Base-by-base conservation (phyloP, 192 early-diverging fungal species). In the Coemansia sp. region DNA sequence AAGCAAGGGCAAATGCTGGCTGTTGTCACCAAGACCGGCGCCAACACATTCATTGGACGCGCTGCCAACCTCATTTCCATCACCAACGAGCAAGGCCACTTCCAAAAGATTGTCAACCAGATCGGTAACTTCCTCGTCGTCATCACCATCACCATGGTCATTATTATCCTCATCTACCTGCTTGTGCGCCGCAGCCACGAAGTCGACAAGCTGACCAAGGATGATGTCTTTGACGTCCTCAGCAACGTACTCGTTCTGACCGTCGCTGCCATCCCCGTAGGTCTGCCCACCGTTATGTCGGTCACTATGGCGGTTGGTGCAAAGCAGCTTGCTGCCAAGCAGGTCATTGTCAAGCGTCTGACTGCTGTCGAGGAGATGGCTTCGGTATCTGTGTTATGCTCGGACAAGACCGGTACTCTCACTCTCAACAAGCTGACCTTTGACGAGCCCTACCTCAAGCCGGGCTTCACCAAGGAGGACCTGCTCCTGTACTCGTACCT, bases 261-360 rank as follows among this genome's bases (percentile, higher is more conserved):
- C 2, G 87, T 96, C n/a, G 92, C 91, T 38, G 91, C 91, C 30
- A 92, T 94, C 49, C 93, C 93, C 19, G 86, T 94, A 9, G 93
- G 93, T 69, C 83, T 95, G 19, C 93, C 91, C 14, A 91, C 93
- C 0, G 90, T 95, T 37, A 84, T 94, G 82, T 85, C 90, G 13
- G 92, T 94, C 19, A 95, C 93, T 37, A 94, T 95, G 92, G 93
- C 93, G 5, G 83, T 95, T 25, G 93, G 93, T 41, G 90, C 92
- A 33, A 78, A 81, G 49, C 81, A 90, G 68, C 77, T 95, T 20
- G 90, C 93, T n/a, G 78, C 81, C 8, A 90, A 92, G 65, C 62
- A 94, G 63, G 93, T 93, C 51, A 95, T 95, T 76, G 87, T 91
- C 58, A 93, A 95, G 72, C 89, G 92, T 39, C 78, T 95, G 15